These are phyloP conservation scores for Sclerotinia spermophila DNA, from an alignment of 2,329 filamentous ascomycete species.

Conservation along the genomic window DNA sequence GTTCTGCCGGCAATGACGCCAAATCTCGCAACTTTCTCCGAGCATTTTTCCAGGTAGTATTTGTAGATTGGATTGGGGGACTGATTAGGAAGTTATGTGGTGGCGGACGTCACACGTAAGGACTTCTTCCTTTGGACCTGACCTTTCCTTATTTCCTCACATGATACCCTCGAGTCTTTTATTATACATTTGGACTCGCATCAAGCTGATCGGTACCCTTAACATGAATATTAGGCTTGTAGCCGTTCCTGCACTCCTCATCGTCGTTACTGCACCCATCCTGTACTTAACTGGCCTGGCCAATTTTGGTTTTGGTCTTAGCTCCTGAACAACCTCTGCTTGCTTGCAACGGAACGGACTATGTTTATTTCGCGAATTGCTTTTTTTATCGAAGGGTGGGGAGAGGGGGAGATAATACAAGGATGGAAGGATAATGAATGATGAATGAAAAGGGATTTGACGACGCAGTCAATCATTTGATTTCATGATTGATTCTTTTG, in stretches of 20 bases:
- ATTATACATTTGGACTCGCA: slow-evolving; percentile 6
- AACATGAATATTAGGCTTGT: slow-evolving; percentile 29
- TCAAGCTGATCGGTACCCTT: slow-evolving; percentile 16
- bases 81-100: slow-evolving; percentile 34
- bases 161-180: slow-evolving; percentile 11
- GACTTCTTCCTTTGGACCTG: slow-evolving; percentile 17
- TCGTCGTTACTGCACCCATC: slow-evolving; percentile 28
- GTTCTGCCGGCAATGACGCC: slow-evolving; percentile 28
- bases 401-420: background rate
- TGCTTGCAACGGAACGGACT: slow-evolving; percentile 51
- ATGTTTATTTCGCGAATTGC: slow-evolving; percentile 48
- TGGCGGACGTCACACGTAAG: slow-evolving; percentile 33
- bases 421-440: background rate
- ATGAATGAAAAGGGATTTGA: background rate
- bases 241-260: slow-evolving; percentile 27
- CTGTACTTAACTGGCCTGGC: slow-evolving; percentile 28
- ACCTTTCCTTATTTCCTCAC: slow-evolving; percentile 8
- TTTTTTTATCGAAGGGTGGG: background rate
- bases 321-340: slow-evolving; percentile 41
- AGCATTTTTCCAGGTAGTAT: slow-evolving; percentile 37
- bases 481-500: background rate
- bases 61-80: slow-evolving; percentile 39
- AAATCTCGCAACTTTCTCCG: slow-evolving; percentile 33
- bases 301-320: slow-evolving; percentile 10
- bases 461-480: background rate